Evolutionary conservation across 2,329 filamentous ascomycete genomes (phyloP).

Genomic region (Hyphodiscus sp.): DNA sequence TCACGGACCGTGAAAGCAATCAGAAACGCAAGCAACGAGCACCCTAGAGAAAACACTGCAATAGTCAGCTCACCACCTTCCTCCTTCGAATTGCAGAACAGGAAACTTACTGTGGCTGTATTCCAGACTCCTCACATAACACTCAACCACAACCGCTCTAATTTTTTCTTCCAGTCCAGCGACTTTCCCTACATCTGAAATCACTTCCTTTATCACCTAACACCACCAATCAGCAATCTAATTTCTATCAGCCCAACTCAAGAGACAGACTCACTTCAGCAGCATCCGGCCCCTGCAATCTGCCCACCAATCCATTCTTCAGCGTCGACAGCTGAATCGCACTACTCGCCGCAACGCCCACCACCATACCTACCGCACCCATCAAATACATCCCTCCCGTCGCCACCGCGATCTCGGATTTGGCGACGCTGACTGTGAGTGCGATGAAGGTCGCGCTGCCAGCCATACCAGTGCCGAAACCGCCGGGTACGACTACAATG

Average conservation of each 20-base stretch:
- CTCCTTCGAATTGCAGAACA: neutral
- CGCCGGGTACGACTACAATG: constrained; percentile 41
- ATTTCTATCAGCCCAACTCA: neutral
- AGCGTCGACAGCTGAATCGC: constrained; percentile 14
- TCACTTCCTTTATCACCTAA: constrained; percentile 16
- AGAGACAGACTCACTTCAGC: constrained; percentile 4
- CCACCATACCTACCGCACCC: constrained; percentile 16
- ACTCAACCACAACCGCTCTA: constrained; percentile 13
- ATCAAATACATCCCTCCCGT: constrained; percentile 41
- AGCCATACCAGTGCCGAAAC: constrained; percentile 44
- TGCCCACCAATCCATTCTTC: neutral
- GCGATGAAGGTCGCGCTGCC: constrained; percentile 42
- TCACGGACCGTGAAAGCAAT: constrained; percentile 1
- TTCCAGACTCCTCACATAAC: constrained; percentile 22
- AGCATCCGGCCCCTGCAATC: constrained; percentile 2
- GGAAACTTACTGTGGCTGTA: constrained; percentile 17
- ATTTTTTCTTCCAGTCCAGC: constrained; percentile 8
- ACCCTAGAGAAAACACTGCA: constrained; percentile 10
- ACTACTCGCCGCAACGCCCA: constrained; percentile 19
- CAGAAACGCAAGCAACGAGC: constrained; percentile 7
- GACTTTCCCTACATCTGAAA: constrained; percentile 17
- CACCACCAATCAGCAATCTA: neutral
- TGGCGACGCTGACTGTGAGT: constrained; percentile 40
- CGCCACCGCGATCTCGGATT: constrained; percentile 41
- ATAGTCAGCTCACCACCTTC: no score